Conservation (phyloP, 176 grass and related monocot genomes). For the Oryza brachyantha region DNA sequence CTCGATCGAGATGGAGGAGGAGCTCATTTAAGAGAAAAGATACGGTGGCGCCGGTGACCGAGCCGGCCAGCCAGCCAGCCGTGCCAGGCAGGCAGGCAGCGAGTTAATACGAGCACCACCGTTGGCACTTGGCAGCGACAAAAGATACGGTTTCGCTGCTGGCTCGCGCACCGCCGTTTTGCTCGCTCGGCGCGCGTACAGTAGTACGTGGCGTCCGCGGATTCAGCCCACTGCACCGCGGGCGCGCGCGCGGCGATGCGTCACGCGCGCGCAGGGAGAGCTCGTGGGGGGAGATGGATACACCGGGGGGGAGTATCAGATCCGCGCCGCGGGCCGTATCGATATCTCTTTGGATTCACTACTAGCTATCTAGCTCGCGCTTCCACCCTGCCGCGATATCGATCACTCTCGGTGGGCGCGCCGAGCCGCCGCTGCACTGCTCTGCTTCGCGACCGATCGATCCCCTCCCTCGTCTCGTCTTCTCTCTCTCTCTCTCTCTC, state of each 20-base stretch:
- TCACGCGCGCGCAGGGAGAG: background rate
- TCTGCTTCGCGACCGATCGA: background rate
- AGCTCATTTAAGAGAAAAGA: constrained; percentile 5
- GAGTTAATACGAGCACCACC: constrained; percentile 23
- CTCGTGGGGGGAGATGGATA: background rate
- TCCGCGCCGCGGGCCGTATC: constrained; percentile 6
- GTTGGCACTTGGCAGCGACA: constrained; percentile 4
- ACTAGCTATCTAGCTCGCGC: background rate
- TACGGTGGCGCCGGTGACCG: background rate
- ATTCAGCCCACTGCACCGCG: no score
- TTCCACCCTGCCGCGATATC: background rate
- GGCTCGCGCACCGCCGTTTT: no score
- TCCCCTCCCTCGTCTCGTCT: constrained; percentile 16
- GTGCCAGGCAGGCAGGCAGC: background rate
- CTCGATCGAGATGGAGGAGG: background rate
- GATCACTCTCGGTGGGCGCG: constrained; percentile 9
- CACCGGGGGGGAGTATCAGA: constrained; percentile 31
- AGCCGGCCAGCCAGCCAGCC: background rate
- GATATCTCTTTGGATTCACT: constrained; percentile 29
- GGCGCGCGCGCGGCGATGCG: background rate
- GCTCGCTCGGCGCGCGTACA: background rate
- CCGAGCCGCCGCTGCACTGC: background rate
- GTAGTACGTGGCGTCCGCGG: background rate
- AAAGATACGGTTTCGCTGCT: constrained; percentile 17
- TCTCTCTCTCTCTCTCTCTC: no score